Percentiles rank a stretch among this genome's conserved stretches.
Conservation (phyloP, 345 rosid species). For the Sisymbrium altissimum region DNA sequence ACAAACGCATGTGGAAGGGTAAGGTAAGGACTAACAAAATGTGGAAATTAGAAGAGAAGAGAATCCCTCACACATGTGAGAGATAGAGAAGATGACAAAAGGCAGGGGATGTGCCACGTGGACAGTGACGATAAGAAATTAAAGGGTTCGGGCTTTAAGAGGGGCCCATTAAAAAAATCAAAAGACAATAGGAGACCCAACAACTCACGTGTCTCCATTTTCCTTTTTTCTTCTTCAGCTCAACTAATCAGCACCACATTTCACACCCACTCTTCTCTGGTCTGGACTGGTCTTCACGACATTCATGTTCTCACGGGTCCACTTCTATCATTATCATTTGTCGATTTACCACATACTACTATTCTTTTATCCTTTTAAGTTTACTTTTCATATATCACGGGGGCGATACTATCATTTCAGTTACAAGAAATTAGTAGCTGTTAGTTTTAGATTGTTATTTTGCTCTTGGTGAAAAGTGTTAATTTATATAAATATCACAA, state of each 20-base stretch:
- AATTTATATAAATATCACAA: background rate
- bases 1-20: conserved; percentile 33
- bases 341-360: conserved; percentile 8
- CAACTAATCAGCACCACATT: conserved; percentile 30
- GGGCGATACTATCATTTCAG: background rate
- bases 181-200: conserved; percentile 27
- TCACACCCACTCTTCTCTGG: conserved; percentile 7
- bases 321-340: conserved; percentile 1
- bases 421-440: background rate
- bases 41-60: background rate
- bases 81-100: conserved; percentile 15
- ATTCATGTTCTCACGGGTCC: conserved; percentile 30
- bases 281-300: conserved; percentile 28
- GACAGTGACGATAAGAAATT: conserved; percentile 14
- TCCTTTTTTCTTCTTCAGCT: background rate
- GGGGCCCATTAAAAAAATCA: conserved; percentile 4
- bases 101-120: conserved; percentile 35
- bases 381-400: conserved; percentile 7
- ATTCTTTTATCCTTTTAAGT: background rate
- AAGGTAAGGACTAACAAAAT: background rate
- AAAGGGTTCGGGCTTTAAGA: background rate
- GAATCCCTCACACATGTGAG: conserved; percentile 16
- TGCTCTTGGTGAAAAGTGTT: background rate
- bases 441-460: background rate
- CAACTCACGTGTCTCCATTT: conserved; percentile 33